Conservation (phyloP, 305 asterid species). For the Striga hermonthica region DNA sequence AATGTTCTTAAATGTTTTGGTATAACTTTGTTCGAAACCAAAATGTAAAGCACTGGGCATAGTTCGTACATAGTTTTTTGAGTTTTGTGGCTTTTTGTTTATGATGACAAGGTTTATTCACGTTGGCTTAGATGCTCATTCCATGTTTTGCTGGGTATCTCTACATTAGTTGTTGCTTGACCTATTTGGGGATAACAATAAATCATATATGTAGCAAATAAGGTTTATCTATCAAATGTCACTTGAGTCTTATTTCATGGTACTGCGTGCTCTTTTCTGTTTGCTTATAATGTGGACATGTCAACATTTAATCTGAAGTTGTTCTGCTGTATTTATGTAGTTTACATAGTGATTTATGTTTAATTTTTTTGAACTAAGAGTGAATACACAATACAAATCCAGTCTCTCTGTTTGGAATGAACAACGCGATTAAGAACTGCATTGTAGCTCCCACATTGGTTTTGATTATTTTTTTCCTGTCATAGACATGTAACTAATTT, state of each 20-base stretch:
- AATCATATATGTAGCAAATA: not conserved
- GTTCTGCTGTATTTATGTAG: constrained; percentile 1
- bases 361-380: not conserved
- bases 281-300: not conserved
- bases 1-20: constrained; percentile 6
- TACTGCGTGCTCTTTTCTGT: not conserved
- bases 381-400: not conserved
- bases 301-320: not conserved
- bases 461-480: constrained; percentile 1
- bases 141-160: not conserved
- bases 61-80: constrained; percentile 8
- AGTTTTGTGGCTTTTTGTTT: constrained; percentile 7
- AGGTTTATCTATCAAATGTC: not conserved
- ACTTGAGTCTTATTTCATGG: constrained; percentile 18
- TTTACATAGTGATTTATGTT: constrained; percentile 7
- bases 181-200: not conserved
- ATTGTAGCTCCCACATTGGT: not conserved
- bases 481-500: not conserved
- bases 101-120: not conserved
- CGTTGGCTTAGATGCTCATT: constrained; percentile 2
- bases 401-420: not conserved
- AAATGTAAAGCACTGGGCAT: not conserved
- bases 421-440: not conserved
- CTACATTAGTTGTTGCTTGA: constrained; percentile 4
- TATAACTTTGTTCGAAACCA: not conserved